These are phyloP conservation scores for Globisporangium nagaii DNA, from an alignment of 352 stramenopile genomes.

Conservation along the genomic window DNA sequence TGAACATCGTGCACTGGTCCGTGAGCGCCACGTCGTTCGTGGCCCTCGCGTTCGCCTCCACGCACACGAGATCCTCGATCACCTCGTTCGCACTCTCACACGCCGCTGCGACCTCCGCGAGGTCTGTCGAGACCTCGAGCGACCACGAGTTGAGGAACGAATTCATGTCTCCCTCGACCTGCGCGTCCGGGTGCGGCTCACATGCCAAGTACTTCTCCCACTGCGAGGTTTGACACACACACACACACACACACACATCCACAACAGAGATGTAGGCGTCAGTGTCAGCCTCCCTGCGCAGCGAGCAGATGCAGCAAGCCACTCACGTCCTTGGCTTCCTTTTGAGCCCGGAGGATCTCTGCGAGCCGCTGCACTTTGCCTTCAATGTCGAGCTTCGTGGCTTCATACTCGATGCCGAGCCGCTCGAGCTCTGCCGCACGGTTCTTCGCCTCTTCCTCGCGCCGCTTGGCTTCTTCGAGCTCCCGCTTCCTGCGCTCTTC, in stretches of 20 bases:
- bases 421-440: constrained; percentile 60
- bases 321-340: constrained; percentile 57
- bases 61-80: constrained; percentile 53
- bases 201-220: constrained; percentile 78
- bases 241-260: not conserved
- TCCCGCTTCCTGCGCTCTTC: constrained; percentile 59
- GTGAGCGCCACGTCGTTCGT: constrained; percentile 40
- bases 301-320: not conserved
- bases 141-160: constrained; percentile 78
- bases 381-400: constrained; percentile 43
- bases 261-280: not conserved
- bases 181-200: constrained; percentile 56
- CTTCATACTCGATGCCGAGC: constrained; percentile 44
- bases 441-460: constrained; percentile 60
- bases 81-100: constrained; percentile 58
- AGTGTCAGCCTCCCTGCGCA: too few species aligned
- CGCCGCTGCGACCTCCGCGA: constrained; percentile 37
- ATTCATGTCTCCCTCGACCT: constrained; percentile 76
- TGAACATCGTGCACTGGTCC: constrained; percentile 38
- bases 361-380: constrained; percentile 52
- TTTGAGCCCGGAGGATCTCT: constrained; percentile 53
- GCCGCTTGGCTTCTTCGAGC: constrained; percentile 46
- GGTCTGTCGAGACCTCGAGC: constrained; percentile 40
- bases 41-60: constrained; percentile 44
- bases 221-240: constrained; percentile 9